Evolutionary conservation across 768 basidiomycete species (phyloP), one percentile per base, ranked within the genome.

Genomic region (Mycena kentingensis): DNA sequence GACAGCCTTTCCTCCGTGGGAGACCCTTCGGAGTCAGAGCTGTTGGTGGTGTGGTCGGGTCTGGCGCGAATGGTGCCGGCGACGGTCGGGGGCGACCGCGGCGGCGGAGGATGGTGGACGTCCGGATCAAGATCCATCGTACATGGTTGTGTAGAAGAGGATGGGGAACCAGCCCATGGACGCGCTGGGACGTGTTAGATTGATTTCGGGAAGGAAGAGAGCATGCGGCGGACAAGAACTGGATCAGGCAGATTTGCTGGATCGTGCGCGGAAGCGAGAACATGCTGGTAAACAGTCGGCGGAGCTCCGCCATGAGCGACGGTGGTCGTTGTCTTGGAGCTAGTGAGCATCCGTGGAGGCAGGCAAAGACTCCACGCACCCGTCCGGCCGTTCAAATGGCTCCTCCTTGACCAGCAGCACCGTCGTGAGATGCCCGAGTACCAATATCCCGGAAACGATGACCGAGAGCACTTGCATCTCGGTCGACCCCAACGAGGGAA

Each of bases 101-200:
- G n/a, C n/a, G n/a, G n/a, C n/a, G n/a, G n/a, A n/a, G n/a, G n/a
- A n/a, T n/a, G n/a, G n/a, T n/a, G n/a, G n/a, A n/a, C n/a, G n/a
- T n/a, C n/a, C n/a, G n/a, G n/a, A n/a, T n/a, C n/a, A n/a, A n/a
- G n/a, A n/a, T n/a, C n/a, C n/a, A n/a, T n/a, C n/a, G n/a, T n/a
- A n/a, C n/a, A n/a, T n/a, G n/a, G n/a, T n/a, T n/a, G n/a, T n/a
- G n/a, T 93, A 95, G 70, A 95, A 94, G 1, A 96, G 76, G 22
- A 93, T 72, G 0, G 95, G 94, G 63, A 96, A 97, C 96, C 96
- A 98, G 7, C 83, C 89, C 53, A 94, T 77, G 85, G 85, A 95
- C 12, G 84, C 80, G 54, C 90, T 92, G 50, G n/a, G 10, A 15
- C n/a, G 28, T 19, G 10, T 36, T 24, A 34, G 48, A 59, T 29